Percentiles rank a stretch among this genome's conserved stretches.
Evolutionary conservation across 805 yeast genomes (phyloP).

Genomic region (Candida chauliodis): DNA sequence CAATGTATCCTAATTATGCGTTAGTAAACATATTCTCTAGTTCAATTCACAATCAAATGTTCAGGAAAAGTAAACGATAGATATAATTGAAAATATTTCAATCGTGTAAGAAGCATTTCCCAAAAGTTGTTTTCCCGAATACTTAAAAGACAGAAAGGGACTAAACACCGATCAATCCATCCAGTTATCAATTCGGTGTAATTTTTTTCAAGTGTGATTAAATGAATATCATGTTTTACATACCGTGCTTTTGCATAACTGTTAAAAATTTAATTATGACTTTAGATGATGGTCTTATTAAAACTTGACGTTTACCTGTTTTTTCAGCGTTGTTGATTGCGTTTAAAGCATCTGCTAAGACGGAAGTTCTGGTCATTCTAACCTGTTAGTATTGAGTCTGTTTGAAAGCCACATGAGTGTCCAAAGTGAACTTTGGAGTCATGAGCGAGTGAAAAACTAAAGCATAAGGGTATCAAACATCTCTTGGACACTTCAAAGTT

Average conservation of each 20-base stretch:
- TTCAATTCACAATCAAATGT: slow-evolving; percentile 29
- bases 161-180: slow-evolving; percentile 82
- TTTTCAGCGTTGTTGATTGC: slow-evolving; percentile 98
- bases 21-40: background rate
- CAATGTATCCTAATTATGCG: slow-evolving; percentile 67
- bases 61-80: slow-evolving; percentile 67
- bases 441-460: slow-evolving; percentile 25
- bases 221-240: slow-evolving; percentile 15
- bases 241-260: slow-evolving; percentile 90
- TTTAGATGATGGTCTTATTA: slow-evolving; percentile 97
- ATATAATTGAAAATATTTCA: slow-evolving; percentile 18
- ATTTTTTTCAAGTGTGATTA: background rate
- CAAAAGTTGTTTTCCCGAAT: slow-evolving; percentile 73
- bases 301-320: slow-evolving; percentile 98
- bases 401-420: slow-evolving; percentile 37
- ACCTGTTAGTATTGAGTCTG: slow-evolving; percentile 9
- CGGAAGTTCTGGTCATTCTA: slow-evolving; percentile 94
- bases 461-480: slow-evolving; percentile 20
- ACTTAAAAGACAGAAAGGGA: slow-evolving; percentile 97
- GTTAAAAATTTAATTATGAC: slow-evolving; percentile 94
- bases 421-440: slow-evolving; percentile 29
- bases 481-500: slow-evolving; percentile 13
- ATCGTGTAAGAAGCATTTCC: slow-evolving; percentile 70
- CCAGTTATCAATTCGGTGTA: slow-evolving; percentile 96
- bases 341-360: slow-evolving; percentile 97